Base-by-base conservation (phyloP, 768 basidiomycete species). In the Suillus brevipes region DNA sequence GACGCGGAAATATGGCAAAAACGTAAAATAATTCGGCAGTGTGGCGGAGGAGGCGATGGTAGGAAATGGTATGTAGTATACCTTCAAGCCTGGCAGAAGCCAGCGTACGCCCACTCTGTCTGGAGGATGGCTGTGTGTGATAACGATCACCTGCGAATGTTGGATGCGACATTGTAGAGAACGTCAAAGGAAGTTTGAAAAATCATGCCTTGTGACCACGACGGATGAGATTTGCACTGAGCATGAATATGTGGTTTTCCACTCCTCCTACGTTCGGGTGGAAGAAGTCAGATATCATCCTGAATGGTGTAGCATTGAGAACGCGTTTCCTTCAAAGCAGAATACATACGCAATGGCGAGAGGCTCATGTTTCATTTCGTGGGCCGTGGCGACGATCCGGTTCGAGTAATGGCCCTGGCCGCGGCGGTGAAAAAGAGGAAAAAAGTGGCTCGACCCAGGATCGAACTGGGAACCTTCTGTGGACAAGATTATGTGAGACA, bases 221-320 rank as follows among this genome's bases (percentile, higher is more conserved):
- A 49, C 83, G 82, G 62, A 95, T 86, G 49, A 99, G 87, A 57
- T 90, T 89, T 23, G 91, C 88, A 64, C 90, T 89, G 56, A 99
- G 84, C 86, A 92, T 92, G 78, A 94, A 98, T 43, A 98, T 96
- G 76, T 97, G 95, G 65, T 89, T 96, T 78, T 99, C 97, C 38
- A 99, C 97, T 9, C 97, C 97, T 4, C 97, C 97, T 3, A 96
- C 90, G 64, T 86, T 83, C 1, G 97, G 97, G 72, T 93, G 88
- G 79, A 98, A 99, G 81, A 99, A 99, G 79, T 99, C 97, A 49
- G 89, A 92, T 64, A 99, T 87, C 93, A 99, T 95, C 53, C 95
- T 59, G 57, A 31, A 20, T 97, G 67, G 2, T 3, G 0, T 23
- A n/a, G 34, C 13, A 23, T 61, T 36, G 8, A 61, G 69, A 45